Base-by-base conservation (phyloP, 2,329 filamentous ascomycete species). In the Beauveria australis region DNA sequence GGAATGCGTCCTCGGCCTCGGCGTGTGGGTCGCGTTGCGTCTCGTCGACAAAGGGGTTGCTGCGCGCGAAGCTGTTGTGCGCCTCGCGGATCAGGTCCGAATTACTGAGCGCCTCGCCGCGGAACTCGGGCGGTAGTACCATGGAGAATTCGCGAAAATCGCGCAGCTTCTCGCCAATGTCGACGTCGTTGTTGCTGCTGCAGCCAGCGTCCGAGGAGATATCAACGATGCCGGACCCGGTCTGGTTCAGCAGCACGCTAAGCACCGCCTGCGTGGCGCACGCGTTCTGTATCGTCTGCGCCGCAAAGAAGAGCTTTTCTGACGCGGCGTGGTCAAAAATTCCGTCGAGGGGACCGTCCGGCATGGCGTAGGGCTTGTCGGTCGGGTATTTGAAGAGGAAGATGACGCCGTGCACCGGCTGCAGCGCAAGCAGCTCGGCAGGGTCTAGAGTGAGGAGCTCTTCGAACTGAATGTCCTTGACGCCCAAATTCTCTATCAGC, bases 241-340 rank as follows among this genome's bases (percentile, higher is more conserved):
- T 82, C 74, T 95, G 89, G 78, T 99, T 99, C 66, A 99, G 79
- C 37, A 97, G 82, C 59, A 97, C 90, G 58, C 89, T 94, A 46
- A 99, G 84, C 52, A 99, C 84, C 3, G 94, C 94, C 74, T 99
- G 94, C 18, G 94, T 99, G 49, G 92, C 94, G 76, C 94, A 99
- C 8, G 94, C 94, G 75, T 99, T 99, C 75, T 97, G 93, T 72
- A 99, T 99, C 4, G 93, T 97, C 78, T 99, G 94, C 33, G 88
- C 87, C 4, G 94, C 94, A 75, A 99, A 99, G 81, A 96, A 99
- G 68, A 96, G 81, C 63, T 83, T 81, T 64, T 91, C 86, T 19
- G 89, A 79, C 16, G 91, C 91, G 18, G 79, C 81, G 67, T 85
- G 79, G 76, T 97, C 92, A 74, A 91, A 96, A 40, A 78, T 80